phyloP scores from a whole-genome alignment of 2,329 filamentous ascomycete species.

The Dothistroma pini region DNA sequence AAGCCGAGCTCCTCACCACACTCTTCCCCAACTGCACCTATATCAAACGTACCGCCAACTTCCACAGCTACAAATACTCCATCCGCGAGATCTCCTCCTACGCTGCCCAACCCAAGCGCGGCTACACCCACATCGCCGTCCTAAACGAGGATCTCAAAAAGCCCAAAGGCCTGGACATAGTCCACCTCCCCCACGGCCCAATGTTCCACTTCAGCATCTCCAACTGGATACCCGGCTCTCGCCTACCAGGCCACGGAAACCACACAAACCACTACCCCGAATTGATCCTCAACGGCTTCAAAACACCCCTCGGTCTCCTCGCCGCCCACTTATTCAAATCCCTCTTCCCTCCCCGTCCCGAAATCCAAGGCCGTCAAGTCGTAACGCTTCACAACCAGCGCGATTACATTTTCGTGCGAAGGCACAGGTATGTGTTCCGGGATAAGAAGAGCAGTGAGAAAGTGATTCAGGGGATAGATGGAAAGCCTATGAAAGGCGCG shows the following conservation, averaged over 20 bases:
- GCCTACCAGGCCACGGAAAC: slow-evolving; percentile 84
- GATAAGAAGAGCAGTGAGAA: slow-evolving; percentile 87
- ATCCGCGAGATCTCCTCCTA: slow-evolving; percentile 86
- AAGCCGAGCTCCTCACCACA: slow-evolving; percentile 72
- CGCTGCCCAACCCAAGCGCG: slow-evolving; percentile 62
- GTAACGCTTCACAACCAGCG: slow-evolving; percentile 92
- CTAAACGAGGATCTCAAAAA: slow-evolving; percentile 87
- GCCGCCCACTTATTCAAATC: slow-evolving; percentile 80
- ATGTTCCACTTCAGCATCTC: slow-evolving; percentile 90
- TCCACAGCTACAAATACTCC: slow-evolving; percentile 85
- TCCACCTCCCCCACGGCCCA: slow-evolving; percentile 78
- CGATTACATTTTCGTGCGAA: slow-evolving; percentile 89
- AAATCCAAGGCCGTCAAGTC: slow-evolving; percentile 82
- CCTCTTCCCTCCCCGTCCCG: slow-evolving; percentile 75
- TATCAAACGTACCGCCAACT: slow-evolving; percentile 79
- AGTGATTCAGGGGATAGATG: slow-evolving; percentile 74
- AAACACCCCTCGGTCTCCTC: slow-evolving; percentile 83
- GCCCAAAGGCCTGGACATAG: slow-evolving; percentile 75
- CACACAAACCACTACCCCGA: slow-evolving; percentile 88
- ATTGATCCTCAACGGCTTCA: slow-evolving; percentile 89
- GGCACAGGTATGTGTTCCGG: slow-evolving; percentile 89
- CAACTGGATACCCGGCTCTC: slow-evolving; percentile 86
- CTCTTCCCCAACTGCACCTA: slow-evolving; percentile 80
- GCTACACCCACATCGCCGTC: slow-evolving; percentile 79
- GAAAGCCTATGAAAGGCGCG: slow-evolving; percentile 77